phyloP scores from a whole-genome alignment of 164 flowering plant genomes.

The Stephania japonica region DNA sequence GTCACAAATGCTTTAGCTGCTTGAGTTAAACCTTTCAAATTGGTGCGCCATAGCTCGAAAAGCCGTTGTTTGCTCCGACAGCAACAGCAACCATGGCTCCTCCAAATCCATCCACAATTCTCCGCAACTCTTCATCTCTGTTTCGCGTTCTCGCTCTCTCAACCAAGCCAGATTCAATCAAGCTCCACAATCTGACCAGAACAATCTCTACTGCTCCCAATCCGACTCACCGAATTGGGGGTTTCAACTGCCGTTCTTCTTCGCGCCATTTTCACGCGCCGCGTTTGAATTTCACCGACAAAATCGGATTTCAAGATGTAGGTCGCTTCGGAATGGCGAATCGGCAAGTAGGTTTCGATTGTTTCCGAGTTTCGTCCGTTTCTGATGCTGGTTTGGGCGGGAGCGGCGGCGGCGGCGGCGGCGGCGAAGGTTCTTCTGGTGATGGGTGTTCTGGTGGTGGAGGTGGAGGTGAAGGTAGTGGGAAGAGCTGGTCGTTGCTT shows the following conservation, averaged over 20 bases:
- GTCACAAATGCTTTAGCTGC: too few relatives aligned
- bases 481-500: slow-evolving; percentile 3
- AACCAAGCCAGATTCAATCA: slow-evolving; percentile 19
- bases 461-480: neutral
- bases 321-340: slow-evolving; percentile 16
- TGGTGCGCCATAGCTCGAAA: too few relatives aligned
- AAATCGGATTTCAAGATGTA: slow-evolving; percentile 14
- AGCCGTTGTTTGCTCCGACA: too few relatives aligned
- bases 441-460: slow-evolving; percentile 31
- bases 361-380: slow-evolving; percentile 33
- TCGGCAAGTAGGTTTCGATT: slow-evolving; percentile 15
- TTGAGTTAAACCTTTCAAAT: too few relatives aligned
- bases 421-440: slow-evolving; percentile 42
- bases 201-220: slow-evolving; percentile 11
- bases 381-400: slow-evolving; percentile 31
- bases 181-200: slow-evolving; percentile 2
- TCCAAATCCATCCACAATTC: slow-evolving; percentile 15
- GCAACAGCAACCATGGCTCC: slow-evolving; percentile 27
- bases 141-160: slow-evolving; percentile 16
- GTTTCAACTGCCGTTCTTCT: slow-evolving; percentile 15
- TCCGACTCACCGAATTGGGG: neutral
- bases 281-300: slow-evolving; percentile 14
- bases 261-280: slow-evolving; percentile 4
- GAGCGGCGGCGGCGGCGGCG: slow-evolving; percentile 35
- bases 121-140: slow-evolving; percentile 21